phyloP scores from a whole-genome alignment of 257 asterid genomes.

The Cinchona pubescens region DNA sequence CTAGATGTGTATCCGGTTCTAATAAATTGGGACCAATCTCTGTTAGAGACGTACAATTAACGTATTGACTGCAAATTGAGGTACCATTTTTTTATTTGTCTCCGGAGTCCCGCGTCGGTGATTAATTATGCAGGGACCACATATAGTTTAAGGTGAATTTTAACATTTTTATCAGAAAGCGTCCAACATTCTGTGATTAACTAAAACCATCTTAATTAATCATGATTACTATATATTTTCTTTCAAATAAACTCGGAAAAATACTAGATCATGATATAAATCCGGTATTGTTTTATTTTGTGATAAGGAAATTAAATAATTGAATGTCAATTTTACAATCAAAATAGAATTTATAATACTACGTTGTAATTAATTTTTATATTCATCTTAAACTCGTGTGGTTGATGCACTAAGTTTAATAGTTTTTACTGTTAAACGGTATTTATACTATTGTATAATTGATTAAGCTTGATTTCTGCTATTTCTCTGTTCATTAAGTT shows the following conservation, averaged over 20 bases:
- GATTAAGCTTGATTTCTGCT: too few relatives aligned
- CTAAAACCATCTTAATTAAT: not conserved
- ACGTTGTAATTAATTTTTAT: too few relatives aligned
- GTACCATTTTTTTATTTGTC: not conserved
- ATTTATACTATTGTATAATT: too few relatives aligned
- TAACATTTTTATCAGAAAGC: not conserved
- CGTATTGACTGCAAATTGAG: not conserved
- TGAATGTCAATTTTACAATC: not conserved
- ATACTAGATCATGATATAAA: not conserved
- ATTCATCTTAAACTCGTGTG: not conserved
- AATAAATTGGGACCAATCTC: not conserved
- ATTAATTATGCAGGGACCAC: not conserved
- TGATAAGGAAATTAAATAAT: too few relatives aligned
- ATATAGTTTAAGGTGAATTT: constrained; percentile 8
- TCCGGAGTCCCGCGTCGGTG: constrained; percentile 20
- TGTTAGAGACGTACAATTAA: not conserved
- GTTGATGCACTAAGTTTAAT: too few relatives aligned
- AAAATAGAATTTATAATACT: too few relatives aligned
- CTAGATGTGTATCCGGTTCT: not conserved
- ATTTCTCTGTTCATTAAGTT: not conserved
- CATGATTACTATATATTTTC: not conserved
- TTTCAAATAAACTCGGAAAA: not conserved
- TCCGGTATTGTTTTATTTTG: too few relatives aligned
- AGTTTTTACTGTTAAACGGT: too few relatives aligned
- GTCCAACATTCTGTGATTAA: not conserved